Percentiles rank a stretch among this genome's conserved stretches.
phyloP scores from a whole-genome alignment of 2,329 filamentous ascomycete species.

The Epichloe aotearoae region DNA sequence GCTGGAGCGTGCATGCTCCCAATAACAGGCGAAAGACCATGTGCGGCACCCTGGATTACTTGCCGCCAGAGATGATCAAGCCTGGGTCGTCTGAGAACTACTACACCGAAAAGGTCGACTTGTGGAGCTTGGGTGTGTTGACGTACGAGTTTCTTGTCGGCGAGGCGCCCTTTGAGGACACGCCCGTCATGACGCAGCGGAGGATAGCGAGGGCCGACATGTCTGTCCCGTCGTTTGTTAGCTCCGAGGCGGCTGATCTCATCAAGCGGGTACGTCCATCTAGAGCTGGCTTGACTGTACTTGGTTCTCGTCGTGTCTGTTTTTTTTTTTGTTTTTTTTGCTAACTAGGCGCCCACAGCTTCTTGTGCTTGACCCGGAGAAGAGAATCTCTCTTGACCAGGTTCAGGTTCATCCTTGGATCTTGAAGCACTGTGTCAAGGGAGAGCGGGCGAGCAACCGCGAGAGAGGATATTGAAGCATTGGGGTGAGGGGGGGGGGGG shows the following conservation, averaged over 20 bases:
- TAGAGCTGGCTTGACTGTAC: background rate
- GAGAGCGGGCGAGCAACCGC: slow-evolving; percentile 37
- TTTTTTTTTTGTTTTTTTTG: background rate
- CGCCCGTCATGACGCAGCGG: slow-evolving; percentile 83
- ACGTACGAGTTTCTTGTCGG: slow-evolving; percentile 95
- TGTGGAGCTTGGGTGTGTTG: slow-evolving; percentile 91
- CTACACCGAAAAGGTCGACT: slow-evolving; percentile 89
- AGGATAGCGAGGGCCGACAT: slow-evolving; percentile 84
- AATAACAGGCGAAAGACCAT: slow-evolving; percentile 89
- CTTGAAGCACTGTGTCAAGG: slow-evolving; percentile 75
- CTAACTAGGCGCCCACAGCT: slow-evolving; percentile 40
- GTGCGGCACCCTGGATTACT: slow-evolving; percentile 94
- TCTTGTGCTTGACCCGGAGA: slow-evolving; percentile 84
- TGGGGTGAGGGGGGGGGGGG: slow-evolving; percentile 4
- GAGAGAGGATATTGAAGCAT: slow-evolving; percentile 26
- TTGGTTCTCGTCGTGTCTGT: background rate
- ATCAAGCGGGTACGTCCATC: slow-evolving; percentile 63
- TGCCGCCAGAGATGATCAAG: slow-evolving; percentile 95
- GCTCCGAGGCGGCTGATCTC: slow-evolving; percentile 76
- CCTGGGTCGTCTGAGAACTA: slow-evolving; percentile 69
- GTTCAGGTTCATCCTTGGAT: slow-evolving; percentile 93
- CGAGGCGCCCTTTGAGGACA: slow-evolving; percentile 94
- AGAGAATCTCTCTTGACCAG: slow-evolving; percentile 79
- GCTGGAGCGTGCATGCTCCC: slow-evolving; percentile 95
- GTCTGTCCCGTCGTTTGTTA: slow-evolving; percentile 83